These are phyloP conservation scores for Achaetomiella virescens DNA, from an alignment of 495 filamentous ascomycete genomes.

Conservation along the genomic window DNA sequence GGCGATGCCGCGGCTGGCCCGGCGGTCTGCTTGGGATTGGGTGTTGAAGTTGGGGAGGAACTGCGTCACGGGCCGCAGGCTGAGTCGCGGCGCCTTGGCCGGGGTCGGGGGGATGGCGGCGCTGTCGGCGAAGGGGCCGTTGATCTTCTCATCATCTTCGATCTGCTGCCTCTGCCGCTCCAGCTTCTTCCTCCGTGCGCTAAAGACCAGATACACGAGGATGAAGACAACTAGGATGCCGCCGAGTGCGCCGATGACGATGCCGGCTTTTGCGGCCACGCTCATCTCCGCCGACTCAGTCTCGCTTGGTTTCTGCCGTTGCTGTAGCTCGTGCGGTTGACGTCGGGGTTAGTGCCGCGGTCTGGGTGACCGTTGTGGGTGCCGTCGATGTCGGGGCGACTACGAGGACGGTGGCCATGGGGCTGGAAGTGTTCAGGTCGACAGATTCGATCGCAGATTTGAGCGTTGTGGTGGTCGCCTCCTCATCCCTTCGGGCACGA, in stretches of 20 bases:
- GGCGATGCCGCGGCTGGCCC: constrained; percentile 44
- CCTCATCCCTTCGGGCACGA: not conserved
- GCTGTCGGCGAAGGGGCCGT: constrained; percentile 40
- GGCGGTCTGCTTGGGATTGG: constrained; percentile 26
- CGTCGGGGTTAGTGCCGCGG: not conserved
- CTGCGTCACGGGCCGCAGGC: constrained; percentile 80
- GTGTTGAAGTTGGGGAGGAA: constrained; percentile 64
- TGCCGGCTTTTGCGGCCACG: constrained; percentile 69
- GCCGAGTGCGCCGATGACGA: constrained; percentile 70
- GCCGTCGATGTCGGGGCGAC: constrained; percentile 11
- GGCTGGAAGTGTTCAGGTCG: not conserved
- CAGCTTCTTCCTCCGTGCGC: constrained; percentile 50
- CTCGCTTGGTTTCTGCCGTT: constrained; percentile 24
- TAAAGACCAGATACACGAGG: constrained; percentile 63
- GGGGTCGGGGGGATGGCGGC: constrained; percentile 27
- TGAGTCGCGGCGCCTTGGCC: constrained; percentile 61
- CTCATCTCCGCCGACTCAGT: constrained; percentile 38
- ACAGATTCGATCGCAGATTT: not conserved
- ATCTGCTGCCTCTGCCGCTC: constrained; percentile 37
- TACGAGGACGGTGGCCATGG: not conserved
- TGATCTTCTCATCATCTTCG: constrained; percentile 54
- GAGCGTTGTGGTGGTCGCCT: not conserved
- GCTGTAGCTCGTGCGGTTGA: constrained; percentile 19
- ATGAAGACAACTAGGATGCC: constrained; percentile 56
- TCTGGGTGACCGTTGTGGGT: not conserved